A percentile compares a stretch with the other conserved stretches of the same genome.
Conservation (phyloP, 2,329 filamentous ascomycete genomes). For the Colletotrichum sp. region DNA sequence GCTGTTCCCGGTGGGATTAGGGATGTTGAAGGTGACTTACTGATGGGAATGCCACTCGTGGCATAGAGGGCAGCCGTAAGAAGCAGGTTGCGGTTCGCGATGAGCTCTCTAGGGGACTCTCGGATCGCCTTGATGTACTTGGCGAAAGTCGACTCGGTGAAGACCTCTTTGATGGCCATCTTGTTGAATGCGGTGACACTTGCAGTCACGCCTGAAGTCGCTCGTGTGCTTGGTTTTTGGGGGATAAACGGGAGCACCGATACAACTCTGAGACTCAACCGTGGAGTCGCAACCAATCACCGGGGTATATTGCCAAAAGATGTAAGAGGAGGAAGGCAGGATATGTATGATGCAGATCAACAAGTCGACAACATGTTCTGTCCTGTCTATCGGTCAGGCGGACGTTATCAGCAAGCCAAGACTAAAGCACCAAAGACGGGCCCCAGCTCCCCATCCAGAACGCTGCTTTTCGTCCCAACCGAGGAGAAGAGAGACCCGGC, state of each 20-base stretch:
- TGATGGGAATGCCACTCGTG: constrained; percentile 22
- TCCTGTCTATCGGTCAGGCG: background rate
- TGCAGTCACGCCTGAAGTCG: background rate
- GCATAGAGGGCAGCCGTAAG: constrained; percentile 24
- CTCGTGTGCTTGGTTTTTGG: background rate
- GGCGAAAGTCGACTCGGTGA: constrained; percentile 2
- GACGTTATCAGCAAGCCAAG: background rate
- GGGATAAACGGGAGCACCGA: background rate
- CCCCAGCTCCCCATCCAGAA: background rate
- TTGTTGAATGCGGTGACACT: background rate
- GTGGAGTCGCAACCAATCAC: background rate
- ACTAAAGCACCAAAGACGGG: background rate
- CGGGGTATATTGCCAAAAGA: background rate
- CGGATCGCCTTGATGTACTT: constrained; percentile 22
- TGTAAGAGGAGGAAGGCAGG: background rate
- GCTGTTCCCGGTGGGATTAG: no score
- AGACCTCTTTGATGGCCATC: background rate
- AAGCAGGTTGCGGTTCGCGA: constrained; percentile 20
- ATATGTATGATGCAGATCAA: background rate
- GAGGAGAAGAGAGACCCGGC: background rate
- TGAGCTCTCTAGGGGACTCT: constrained; percentile 23
- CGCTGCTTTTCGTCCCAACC: background rate
- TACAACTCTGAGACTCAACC: background rate
- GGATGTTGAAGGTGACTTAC: background rate
- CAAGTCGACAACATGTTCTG: background rate